A percentile compares a stretch with the other conserved stretches of the same genome.
phyloP scores from a whole-genome alignment of 345 rosid genomes.

The Trapa incisa region DNA sequence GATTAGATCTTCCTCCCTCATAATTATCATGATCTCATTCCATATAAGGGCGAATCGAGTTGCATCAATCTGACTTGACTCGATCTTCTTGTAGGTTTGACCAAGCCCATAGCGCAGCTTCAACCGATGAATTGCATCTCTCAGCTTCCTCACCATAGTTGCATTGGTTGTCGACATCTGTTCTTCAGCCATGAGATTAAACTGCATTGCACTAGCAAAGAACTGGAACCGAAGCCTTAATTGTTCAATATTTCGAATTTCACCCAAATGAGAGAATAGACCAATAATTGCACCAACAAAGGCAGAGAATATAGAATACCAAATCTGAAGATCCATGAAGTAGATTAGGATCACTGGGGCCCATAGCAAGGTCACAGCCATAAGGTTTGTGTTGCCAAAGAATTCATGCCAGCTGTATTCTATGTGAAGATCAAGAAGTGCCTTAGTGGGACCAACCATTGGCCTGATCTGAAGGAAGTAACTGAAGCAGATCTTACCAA shows the following conservation, averaged over 20 bases:
- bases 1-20: constrained; percentile 83
- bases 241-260: constrained; percentile 74
- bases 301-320: constrained; percentile 75
- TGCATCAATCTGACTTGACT: constrained; percentile 76
- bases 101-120: constrained; percentile 83
- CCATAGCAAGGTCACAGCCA: constrained; percentile 56
- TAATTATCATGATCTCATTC: constrained; percentile 65
- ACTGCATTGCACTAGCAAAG: constrained; percentile 84
- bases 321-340: constrained; percentile 76
- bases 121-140: constrained; percentile 65
- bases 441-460: constrained; percentile 53
- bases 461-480: constrained; percentile 76
- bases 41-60: constrained; percentile 79
- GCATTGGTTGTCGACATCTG: constrained; percentile 30
- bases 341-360: constrained; percentile 64
- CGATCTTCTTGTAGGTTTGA: constrained; percentile 60
- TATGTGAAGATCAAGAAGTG: constrained; percentile 26
- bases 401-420: constrained; percentile 59
- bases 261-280: constrained; percentile 78
- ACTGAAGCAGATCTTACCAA: constrained; percentile 61
- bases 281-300: constrained; percentile 55
- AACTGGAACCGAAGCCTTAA: constrained; percentile 86
- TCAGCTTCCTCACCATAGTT: constrained; percentile 58
- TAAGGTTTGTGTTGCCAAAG: constrained; percentile 47
- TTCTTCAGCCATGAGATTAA: constrained; percentile 78